Evolutionary conservation across 805 yeast species (phyloP), one percentile per base, ranked within the genome.

Genomic region (Pichia manshurica): DNA sequence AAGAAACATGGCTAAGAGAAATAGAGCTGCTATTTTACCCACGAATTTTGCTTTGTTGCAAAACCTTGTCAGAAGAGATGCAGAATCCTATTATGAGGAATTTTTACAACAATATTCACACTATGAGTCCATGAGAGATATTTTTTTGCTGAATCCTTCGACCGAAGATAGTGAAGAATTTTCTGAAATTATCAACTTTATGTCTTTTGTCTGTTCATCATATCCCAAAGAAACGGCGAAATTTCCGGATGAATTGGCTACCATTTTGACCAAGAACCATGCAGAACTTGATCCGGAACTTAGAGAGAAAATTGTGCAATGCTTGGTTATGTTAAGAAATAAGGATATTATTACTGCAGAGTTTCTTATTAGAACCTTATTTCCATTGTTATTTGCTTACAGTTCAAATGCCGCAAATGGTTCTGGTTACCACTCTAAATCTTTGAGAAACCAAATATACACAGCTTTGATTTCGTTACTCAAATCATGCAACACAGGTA

Each of bases 1-100:
- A 25, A 25, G 23, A 16, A 47, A 2, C 20, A 91, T 91, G 98
- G 96, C 78, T 32, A 87, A 83, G 66, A 77, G 82, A 65, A 82
- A 86, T 69, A 86, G 96, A 77, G 93, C 96, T 23, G 96, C 97
- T 40, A 76, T 90, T 48, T 72, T 91, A 62, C 98, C 98, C 10
- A 86, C 89, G 17, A 93, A 93, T 67, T 85, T 93, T 62, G 90
- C 95, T 34, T 71, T 91, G 53, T 69, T 93, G 51, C 99, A 93
- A 69, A 93, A 93, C 65, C 74, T 93, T 54, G 95, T 93, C 9
- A 84, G 90, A 57, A 76, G 97, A 58, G 99, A 93, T 64, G 97
- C 99, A 2, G 85, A 78, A 57, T 90, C 98, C 0, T 93, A 93
- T 64, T 80, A 81, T 50, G 99, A 93, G 66, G 99, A 93, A 66